These are phyloP conservation scores for Perilla frutescens DNA, from an alignment of 257 asterid species.

Conservation along the genomic window DNA sequence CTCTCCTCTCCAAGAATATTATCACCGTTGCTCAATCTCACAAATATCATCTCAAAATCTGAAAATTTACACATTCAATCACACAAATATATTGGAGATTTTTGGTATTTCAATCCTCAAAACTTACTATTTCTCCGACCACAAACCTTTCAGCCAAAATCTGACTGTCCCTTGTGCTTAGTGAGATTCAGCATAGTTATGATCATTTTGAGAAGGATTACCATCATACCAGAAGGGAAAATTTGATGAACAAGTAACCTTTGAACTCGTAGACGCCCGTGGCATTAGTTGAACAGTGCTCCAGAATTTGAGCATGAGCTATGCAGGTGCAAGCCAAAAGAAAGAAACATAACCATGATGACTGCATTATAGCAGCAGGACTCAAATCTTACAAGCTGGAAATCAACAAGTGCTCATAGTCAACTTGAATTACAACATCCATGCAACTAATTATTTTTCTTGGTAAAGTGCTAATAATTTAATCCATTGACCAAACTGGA, in stretches of 20 bases:
- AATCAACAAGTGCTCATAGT: not conserved
- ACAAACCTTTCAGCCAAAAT: constrained; percentile 55
- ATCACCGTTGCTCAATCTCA: no score
- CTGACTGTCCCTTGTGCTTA: not conserved
- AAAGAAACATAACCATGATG: constrained; percentile 34
- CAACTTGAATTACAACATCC: not conserved
- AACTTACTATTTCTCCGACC: no score
- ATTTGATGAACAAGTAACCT: constrained; percentile 43
- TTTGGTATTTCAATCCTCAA: no score
- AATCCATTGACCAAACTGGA: not conserved
- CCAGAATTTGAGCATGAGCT: constrained; percentile 38
- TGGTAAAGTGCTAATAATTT: not conserved
- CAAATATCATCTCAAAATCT: no score
- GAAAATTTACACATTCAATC: no score
- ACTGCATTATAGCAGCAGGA: constrained; percentile 22
- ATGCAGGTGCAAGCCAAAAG: constrained; percentile 26
- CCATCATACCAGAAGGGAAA: not conserved
- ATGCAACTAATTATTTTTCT: not conserved
- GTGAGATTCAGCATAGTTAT: not conserved
- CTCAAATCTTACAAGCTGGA: not conserved
- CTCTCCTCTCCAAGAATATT: no score
- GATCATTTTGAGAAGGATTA: not conserved
- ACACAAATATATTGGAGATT: no score
- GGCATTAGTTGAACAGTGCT: constrained; percentile 35
- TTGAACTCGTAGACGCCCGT: constrained; percentile 44